These are phyloP conservation scores for Tuber umbilicatum DNA, from an alignment of 495 filamentous ascomycete genomes.

Conservation along the genomic window DNA sequence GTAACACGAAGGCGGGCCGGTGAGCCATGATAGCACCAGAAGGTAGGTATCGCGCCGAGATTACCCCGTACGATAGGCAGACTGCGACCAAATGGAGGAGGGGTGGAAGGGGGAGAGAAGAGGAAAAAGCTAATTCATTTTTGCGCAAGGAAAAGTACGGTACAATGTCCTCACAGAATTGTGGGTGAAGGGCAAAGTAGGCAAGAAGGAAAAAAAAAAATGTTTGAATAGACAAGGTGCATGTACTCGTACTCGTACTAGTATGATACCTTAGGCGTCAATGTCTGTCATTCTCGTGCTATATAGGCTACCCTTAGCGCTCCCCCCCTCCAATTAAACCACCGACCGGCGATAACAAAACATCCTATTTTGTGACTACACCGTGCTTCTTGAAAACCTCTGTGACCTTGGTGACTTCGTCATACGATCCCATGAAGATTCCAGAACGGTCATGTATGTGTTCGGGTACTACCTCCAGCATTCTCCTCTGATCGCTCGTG, in stretches of 20 bases:
- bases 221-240: not conserved
- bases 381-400: conserved; percentile 53
- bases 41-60: not conserved
- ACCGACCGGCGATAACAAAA: not conserved
- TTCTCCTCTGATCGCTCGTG: conserved; percentile 77
- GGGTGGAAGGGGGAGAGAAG: not conserved
- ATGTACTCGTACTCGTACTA: too few species aligned
- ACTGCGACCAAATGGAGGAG: not conserved
- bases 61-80: not conserved
- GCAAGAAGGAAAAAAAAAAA: not conserved
- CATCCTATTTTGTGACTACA: conserved; percentile 13
- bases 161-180: not conserved
- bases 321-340: not conserved
- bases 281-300: not conserved
- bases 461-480: conserved; percentile 84
- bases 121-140: not conserved
- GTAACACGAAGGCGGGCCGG: not conserved
- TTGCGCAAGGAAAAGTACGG: not conserved
- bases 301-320: not conserved
- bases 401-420: conserved; percentile 95
- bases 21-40: not conserved
- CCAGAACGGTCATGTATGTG: conserved; percentile 92
- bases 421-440: conserved; percentile 90
- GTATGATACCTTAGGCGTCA: not conserved
- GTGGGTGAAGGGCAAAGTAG: not conserved